Evolutionary conservation across 2,329 filamentous ascomycete species (phyloP).

Genomic region (Penicillium nordicum): DNA sequence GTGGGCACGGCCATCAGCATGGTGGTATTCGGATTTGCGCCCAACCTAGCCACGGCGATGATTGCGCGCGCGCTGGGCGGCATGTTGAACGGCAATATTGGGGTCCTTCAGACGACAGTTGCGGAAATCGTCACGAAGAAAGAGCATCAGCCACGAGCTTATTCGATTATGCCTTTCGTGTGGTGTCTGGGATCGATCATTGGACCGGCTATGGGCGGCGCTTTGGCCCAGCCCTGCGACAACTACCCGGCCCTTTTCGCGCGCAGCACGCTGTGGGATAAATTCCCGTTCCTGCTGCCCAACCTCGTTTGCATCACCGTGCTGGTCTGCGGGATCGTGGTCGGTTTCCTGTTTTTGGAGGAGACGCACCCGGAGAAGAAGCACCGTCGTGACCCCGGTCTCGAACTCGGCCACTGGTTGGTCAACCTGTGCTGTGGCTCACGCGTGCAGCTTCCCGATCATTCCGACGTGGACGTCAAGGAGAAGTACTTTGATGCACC

Average conservation of each 20-base stretch:
- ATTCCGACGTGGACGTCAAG: conserved; percentile 47
- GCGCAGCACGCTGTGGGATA: conserved; percentile 73
- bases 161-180: conserved; percentile 95
- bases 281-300: conserved; percentile 84
- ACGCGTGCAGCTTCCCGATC: conserved; percentile 27
- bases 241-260: conserved; percentile 74
- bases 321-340: conserved; percentile 68
- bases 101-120: conserved; percentile 90
- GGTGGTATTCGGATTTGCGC: conserved; percentile 85
- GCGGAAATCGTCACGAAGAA: conserved; percentile 90
- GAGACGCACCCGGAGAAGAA: conserved; percentile 89
- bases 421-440: conserved; percentile 35
- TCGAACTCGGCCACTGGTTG: conserved; percentile 73
- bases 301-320: conserved; percentile 87
- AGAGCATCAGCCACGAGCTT: conserved; percentile 89
- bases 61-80: conserved; percentile 86
- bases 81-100: conserved; percentile 92
- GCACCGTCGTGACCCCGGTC: conserved; percentile 68
- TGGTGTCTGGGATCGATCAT: conserved; percentile 97
- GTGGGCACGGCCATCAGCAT: conserved; percentile 90
- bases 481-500: conserved; percentile 57
- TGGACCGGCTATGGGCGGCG: conserved; percentile 85
- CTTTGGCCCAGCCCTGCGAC: conserved; percentile 79
- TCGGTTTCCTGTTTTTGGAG: conserved; percentile 84
- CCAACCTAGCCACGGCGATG: conserved; percentile 75